These are phyloP conservation scores for Bassia scoparia DNA, from an alignment of 148 eudicot species.

Conservation along the genomic window DNA sequence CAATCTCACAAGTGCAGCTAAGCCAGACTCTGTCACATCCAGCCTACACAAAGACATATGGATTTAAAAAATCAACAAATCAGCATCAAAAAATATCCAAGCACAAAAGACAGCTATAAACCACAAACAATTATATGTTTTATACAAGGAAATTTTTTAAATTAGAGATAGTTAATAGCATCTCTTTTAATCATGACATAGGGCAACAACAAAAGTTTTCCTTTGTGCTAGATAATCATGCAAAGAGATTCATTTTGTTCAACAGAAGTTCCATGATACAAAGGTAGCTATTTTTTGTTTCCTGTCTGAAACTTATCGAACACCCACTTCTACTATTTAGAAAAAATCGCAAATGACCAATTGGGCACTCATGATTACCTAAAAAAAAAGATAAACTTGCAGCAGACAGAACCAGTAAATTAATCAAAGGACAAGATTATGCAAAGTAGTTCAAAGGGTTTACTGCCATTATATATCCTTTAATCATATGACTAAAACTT, in stretches of 20 bases:
- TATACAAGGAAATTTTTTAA: background rate
- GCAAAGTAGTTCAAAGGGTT: background rate
- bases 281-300: background rate
- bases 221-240: background rate
- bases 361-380: background rate
- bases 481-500: background rate
- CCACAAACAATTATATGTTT: background rate
- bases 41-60: constrained; percentile 41
- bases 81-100: constrained; percentile 1
- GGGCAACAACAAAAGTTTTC: background rate
- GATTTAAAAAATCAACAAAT: background rate
- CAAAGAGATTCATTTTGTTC: background rate
- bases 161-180: background rate
- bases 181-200: background rate
- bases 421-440: background rate
- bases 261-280: background rate
- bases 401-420: background rate
- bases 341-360: background rate
- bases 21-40: constrained; percentile 75
- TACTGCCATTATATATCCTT: background rate
- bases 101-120: background rate
- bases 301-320: background rate
- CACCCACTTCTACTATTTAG: background rate
- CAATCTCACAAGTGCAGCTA: constrained; percentile 80
- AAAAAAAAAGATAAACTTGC: background rate